Base-by-base conservation (phyloP, 306 rosid species). In the Corylus avellana region DNA sequence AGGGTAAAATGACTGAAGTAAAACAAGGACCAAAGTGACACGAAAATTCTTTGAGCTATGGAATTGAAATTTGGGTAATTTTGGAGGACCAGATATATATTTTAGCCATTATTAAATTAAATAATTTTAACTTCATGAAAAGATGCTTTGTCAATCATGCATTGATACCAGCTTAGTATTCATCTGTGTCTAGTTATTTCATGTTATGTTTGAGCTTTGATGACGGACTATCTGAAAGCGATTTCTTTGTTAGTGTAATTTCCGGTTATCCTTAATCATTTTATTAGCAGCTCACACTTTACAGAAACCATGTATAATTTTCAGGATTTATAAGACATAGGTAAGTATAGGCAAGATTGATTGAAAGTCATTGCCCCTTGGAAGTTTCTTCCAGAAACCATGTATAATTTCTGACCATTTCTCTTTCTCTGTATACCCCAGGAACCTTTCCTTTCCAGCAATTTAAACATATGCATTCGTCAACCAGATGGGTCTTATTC, bases 401-500 rank as follows among this genome's bases (percentile, higher is more conserved):
- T 37, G 5, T 61, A 32, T 55, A 20, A 13, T 68, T 57, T 67
- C 82, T 88, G 86, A 82, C 72, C 12, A 44, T 79, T 8, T 80
- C 68, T 62, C 25, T 82, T 78, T 39, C 20, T 85, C 39, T 80
- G 22, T 55, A 49, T 75, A 77, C 73, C 79, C 70, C 79, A 94
- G 97, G 97, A 92, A 79, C 86, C 87, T 51, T 85, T 87, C 80
- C 89, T 92, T 58, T 90, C 98, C 42, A 91, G 97, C 88, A 94
- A 92, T 73, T 84, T 94, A 89, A 94, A 94, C 80, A 87, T 94
- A 79, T 90, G 91, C 83, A 88, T 94, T 77, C 97, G 97, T 13
- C 97, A 92, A 82, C 98, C 91, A 1, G 97, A 94, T 87, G 98
- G 98, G 42, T 88, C 97, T 18, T 91, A 92, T 81, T 70, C 78